phyloP scores from a whole-genome alignment of 805 yeast species.

The Metschnikowia amazonensis region DNA sequence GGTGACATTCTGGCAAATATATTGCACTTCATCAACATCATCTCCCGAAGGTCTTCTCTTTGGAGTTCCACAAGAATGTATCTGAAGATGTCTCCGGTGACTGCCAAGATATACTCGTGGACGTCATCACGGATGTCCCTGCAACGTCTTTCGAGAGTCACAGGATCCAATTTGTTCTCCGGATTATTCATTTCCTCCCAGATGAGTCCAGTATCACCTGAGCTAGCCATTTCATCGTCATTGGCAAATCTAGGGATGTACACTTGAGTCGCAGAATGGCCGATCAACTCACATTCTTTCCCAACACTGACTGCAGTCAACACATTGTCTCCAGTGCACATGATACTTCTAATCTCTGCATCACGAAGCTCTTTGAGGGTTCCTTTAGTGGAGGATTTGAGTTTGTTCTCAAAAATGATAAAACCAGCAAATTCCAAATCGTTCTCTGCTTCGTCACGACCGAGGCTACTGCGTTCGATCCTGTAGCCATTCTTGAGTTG shows the following conservation, averaged over 20 bases:
- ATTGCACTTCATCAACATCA: constrained; percentile 65
- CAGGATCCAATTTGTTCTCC: constrained; percentile 54
- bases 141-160: constrained; percentile 50
- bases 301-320: constrained; percentile 94
- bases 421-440: constrained; percentile 78
- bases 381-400: constrained; percentile 63
- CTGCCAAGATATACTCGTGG: constrained; percentile 62
- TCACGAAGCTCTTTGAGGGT: constrained; percentile 56
- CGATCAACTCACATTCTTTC: constrained; percentile 70
- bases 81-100: constrained; percentile 91
- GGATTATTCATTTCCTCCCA: constrained; percentile 73
- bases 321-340: constrained; percentile 98
- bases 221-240: constrained; percentile 18
- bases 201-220: constrained; percentile 37
- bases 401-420: constrained; percentile 86
- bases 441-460: constrained; percentile 66
- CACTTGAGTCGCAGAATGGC: constrained; percentile 30
- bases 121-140: constrained; percentile 22
- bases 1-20: constrained; percentile 98
- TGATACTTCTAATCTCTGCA: constrained; percentile 77
- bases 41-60: constrained; percentile 39
- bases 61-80: constrained; percentile 59
- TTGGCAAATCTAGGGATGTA: constrained; percentile 58
- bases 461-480: constrained; percentile 18
- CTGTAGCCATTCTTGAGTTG: constrained; percentile 21